Evolutionary conservation across 129 eudicot genomes (phyloP), one percentile per base, ranked within the genome.

Genomic region (Flaveria sonorensis): DNA sequence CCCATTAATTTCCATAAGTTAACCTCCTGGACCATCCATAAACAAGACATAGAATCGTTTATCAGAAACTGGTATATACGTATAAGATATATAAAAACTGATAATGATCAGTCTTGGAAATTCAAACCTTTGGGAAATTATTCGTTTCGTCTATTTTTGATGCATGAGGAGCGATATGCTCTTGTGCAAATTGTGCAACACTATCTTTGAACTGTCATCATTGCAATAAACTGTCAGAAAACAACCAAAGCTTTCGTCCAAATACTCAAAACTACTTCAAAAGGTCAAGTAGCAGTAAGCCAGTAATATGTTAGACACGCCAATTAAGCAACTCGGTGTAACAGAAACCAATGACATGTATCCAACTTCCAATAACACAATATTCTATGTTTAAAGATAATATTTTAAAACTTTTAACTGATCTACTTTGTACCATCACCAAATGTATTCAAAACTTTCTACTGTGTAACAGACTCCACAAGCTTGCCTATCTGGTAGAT

Each of bases 1-100:
- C 97, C 99, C 99, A 94, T 89, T 57, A 91, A 83, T 85, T 91
- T 95, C 99, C 99, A 95, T 50, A 95, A 71, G 72, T 91, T 88
- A 32, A 85, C 99, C 18, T 89, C 96, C 99, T 95, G 78, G 28
- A 80, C 57, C 62, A 63, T 40, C 40, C 9, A 68, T 57, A 59
- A 59, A 46, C 11, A 71, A 32, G 9, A 67, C n/a, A 57, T 21
- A 48, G 32, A 62, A 46, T 83, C 79, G 10, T 47, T 46, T 40
- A 36, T 19, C n/a, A 13, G 9, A 55, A 52, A 71, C 43, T n/a
- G 6, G 64, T 14, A 56, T 26, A 15, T 39, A 14, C 19, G 20
- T n/a, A 19, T 51, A n/a, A 23, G 47, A 43, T 69, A 48, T 16
- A 32, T 2, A 48, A 47, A 75, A 48, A 39, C 12, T 15, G 64